Evolutionary conservation across 345 rosid genomes (phyloP), one percentile per base, ranked within the genome.

Genomic region (Citrus unshiu): DNA sequence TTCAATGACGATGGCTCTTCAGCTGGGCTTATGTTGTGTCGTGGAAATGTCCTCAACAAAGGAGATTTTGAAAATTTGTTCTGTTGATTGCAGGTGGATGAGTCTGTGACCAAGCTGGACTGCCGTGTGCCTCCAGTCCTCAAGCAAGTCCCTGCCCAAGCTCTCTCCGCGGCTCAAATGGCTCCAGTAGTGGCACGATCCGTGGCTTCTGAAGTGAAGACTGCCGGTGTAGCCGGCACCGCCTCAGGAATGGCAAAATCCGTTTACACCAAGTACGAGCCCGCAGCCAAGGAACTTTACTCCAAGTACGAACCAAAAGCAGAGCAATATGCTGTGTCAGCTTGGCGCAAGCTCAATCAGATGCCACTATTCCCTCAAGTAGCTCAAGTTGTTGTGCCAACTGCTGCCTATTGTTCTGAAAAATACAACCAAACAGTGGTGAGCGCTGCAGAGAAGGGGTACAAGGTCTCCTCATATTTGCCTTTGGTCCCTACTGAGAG

Each of bases 341-440:
- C 95, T 18, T 97, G 98, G 99, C 91, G 84, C 82, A 93, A 80
- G 79, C 87, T 97, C 68, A 91, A 93, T 79, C 88, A 86, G 76
- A 87, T 97, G 25, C 98, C 98, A 9, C 89, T 94, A 14, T 86
- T 96, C 86, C 98, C 98, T 40, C 88, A 80, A n/a, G 88, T 92
- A 39, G 93, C 97, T 24, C 90, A 90, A 49, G 93, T 92, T 0
- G 87, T 88, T 30, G 83, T 94, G 59, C 98, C 99, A 4, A 82
- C 98, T 0, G 97, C 98, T 0, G 91, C 98, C 8, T 92, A 78
- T 79, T 97, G 92, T 78, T 85, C 91, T 2, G 95, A 93, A 77
- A 94, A 87, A 85, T 97, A 97, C 85, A 97, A 97, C 76, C 81
- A 90, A 61, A 91, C 93, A 0, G 98, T 94, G 57, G 78, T 79